These are phyloP conservation scores for Solanum sitiens DNA, from an alignment of 257 asterid species.

Conservation along the genomic window DNA sequence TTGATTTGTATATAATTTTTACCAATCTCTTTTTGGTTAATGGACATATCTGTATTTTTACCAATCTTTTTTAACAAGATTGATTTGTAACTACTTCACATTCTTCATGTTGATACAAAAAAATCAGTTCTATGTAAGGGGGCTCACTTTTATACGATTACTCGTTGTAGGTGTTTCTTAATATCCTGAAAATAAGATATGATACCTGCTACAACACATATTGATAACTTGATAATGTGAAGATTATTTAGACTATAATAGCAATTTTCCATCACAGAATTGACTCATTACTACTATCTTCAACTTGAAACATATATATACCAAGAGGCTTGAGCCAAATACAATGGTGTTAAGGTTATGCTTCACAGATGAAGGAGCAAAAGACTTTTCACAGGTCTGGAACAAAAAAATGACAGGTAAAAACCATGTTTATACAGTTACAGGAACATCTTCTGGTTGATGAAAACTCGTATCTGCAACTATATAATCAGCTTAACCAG, in stretches of 20 bases:
- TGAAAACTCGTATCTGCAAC: background rate
- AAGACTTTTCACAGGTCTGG: background rate
- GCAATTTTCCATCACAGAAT: background rate
- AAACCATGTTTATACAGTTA: background rate
- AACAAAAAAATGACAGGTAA: background rate
- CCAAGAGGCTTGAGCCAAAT: background rate
- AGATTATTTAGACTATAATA: background rate
- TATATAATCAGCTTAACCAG: background rate
- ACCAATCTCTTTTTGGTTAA: background rate
- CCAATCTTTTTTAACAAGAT: no score
- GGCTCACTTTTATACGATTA: background rate
- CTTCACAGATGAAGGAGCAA: background rate
- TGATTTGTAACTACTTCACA: background rate
- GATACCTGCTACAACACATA: background rate
- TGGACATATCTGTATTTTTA: background rate
- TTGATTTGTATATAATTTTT: background rate
- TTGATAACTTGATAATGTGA: background rate
- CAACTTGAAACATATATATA: background rate
- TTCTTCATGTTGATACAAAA: background rate
- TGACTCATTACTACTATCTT: background rate
- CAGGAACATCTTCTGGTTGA: background rate
- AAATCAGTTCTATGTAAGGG: background rate
- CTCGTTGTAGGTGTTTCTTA: background rate
- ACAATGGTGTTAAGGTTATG: background rate
- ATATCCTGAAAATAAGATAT: background rate